Base-by-base conservation (phyloP, 345 rosid species). In the Bruguiera parviflora region DNA sequence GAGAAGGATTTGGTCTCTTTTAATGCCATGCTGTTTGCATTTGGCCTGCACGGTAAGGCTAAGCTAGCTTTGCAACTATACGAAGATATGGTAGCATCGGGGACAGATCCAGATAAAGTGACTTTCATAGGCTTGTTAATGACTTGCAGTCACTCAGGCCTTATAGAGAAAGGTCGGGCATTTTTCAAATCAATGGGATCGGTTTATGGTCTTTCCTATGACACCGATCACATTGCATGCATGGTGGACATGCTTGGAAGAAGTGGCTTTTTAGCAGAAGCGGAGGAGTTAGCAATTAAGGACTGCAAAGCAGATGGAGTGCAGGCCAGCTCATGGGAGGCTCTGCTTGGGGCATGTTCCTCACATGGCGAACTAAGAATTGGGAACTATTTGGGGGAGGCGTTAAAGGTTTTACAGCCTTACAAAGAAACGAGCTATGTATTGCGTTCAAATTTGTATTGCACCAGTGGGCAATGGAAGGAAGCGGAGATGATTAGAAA, bases 161-260 rank as follows among this genome's bases (percentile, higher is more conserved):
- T 89, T 53, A 60, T 89, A 52, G 77, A 86, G 61, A 66, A 85
- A 80, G 97, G 94, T 39, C 70, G 80, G 13, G 11, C 5, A 33
- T 27, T 86, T 59, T 86, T 86, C 5, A 56, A 80, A 46, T 75
- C 80, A 0, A 92, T 92, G 87, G 32, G 61, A 53, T 72, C 79
- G 20, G 82, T 73, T 75, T 72, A 83, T 18, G 83, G 83, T 32
- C 67, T 90, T 13, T 39, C 82, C 8, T 77, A 72, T 56, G 94
- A 87, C 52, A 76, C 32, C 32, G 91, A 88, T 73, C 96, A 92
- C 68, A 81, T 84, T 46, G 73, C 83, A 8, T 90, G 95, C 81
- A 77, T 92, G 87, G 84, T 90, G 65, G 92, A 90, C 81, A 81
- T 90, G 87, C 87, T 92, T 6, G 91, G 96, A 35, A 88, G 94